phyloP scores from a whole-genome alignment of 306 rosid genomes.

The Sechiopsis laciniata region DNA sequence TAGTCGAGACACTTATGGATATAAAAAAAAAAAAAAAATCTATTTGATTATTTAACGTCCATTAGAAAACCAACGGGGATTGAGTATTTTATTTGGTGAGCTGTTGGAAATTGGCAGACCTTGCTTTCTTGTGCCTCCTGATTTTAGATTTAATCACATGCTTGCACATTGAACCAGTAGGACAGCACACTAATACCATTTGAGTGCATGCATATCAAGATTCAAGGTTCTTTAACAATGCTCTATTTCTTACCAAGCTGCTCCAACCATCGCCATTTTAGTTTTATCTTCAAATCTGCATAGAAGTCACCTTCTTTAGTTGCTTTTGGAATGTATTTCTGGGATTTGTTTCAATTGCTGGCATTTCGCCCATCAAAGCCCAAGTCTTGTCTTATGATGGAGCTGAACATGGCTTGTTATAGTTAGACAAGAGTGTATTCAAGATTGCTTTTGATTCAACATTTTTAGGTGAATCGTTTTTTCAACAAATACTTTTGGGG shows the following conservation, averaged over 20 bases:
- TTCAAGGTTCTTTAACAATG: not conserved
- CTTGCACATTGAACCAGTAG: constrained; percentile 7
- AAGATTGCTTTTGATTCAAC: not conserved
- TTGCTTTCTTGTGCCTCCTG: constrained; percentile 19
- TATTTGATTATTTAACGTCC: not conserved
- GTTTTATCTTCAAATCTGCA: constrained; percentile 14
- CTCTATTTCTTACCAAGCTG: constrained; percentile 6
- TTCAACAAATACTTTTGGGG: not conserved
- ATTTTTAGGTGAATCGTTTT: not conserved
- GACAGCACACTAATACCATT: not conserved
- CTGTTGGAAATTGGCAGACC: not conserved
- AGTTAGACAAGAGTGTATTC: not conserved
- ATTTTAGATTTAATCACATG: not conserved
- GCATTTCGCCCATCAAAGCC: not conserved
- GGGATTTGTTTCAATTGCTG: not conserved
- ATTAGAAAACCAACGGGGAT: not conserved
- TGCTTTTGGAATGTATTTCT: constrained; percentile 6
- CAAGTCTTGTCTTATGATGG: not conserved
- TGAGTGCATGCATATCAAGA: constrained; percentile 11
- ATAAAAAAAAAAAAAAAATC: no score
- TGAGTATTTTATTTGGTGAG: not conserved
- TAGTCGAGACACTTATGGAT: no score
- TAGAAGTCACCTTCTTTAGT: constrained; percentile 2
- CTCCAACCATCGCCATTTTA: constrained; percentile 7
- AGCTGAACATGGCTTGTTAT: constrained; percentile 10